Percentiles rank a stretch among this genome's conserved stretches.
Conservation (phyloP, 2,329 filamentous ascomycete genomes). For the Zasmidium angulare region DNA sequence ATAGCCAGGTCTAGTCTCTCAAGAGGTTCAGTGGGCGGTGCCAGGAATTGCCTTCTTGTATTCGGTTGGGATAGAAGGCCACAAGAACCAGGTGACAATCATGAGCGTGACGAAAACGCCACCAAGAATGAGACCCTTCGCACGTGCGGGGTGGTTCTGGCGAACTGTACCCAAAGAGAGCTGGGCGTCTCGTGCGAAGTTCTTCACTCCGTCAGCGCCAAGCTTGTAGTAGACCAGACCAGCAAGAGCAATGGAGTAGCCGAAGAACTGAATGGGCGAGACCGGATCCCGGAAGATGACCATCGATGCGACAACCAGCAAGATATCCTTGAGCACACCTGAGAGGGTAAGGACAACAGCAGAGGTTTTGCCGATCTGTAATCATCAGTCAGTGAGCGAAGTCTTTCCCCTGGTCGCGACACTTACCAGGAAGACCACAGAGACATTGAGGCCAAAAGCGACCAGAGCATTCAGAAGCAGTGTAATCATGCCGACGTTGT, state of each 20-base stretch:
- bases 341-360: constrained; percentile 83
- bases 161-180: constrained; percentile 87
- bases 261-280: constrained; percentile 74
- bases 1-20: background rate
- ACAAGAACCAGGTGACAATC: constrained; percentile 55
- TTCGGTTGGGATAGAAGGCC: constrained; percentile 6
- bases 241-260: constrained; percentile 75
- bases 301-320: constrained; percentile 78
- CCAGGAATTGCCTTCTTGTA: background rate
- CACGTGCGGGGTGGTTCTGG: constrained; percentile 69
- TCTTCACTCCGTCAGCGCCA: constrained; percentile 78
- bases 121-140: constrained; percentile 72
- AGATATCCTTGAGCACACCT: constrained; percentile 83
- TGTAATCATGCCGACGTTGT: constrained; percentile 69
- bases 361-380: constrained; percentile 81
- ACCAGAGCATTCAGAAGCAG: constrained; percentile 75
- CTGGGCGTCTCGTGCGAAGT: constrained; percentile 68
- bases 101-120: constrained; percentile 64
- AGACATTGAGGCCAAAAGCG: constrained; percentile 80
- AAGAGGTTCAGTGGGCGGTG: background rate
- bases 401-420: background rate
- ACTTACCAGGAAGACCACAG: constrained; percentile 80
- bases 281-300: constrained; percentile 77
- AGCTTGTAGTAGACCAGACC: constrained; percentile 88
- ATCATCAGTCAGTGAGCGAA: constrained; percentile 6